These are phyloP conservation scores for Nicotiana tabacum DNA, from an alignment of 257 asterid genomes.

Conservation along the genomic window DNA sequence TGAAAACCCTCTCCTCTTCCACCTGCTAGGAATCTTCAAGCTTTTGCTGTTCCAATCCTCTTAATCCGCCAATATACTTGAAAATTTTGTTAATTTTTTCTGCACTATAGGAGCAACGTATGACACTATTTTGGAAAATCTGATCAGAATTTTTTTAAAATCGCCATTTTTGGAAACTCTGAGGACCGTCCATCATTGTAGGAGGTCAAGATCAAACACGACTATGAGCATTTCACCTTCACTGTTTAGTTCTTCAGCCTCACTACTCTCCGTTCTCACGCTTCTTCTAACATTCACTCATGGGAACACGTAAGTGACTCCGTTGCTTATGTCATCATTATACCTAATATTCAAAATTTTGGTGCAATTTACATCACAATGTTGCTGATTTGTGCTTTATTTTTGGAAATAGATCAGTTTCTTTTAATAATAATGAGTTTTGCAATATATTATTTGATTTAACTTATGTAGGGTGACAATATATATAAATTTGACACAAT, in stretches of 20 bases:
- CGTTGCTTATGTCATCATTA: neutral
- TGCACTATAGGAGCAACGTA: too few relatives aligned
- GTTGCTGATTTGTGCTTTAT: neutral
- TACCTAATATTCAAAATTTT: neutral
- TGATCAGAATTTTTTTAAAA: too few relatives aligned
- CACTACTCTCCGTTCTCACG: neutral
- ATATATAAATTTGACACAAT: neutral
- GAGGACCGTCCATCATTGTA: neutral
- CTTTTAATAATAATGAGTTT: neutral
- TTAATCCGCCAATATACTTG: too few relatives aligned
- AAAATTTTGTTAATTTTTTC: too few relatives aligned
- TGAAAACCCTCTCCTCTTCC: too few relatives aligned
- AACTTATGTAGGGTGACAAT: neutral
- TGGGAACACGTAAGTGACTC: slow-evolving; percentile 13
- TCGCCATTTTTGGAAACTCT: neutral
- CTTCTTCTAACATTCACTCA: slow-evolving; percentile 14
- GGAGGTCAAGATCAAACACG: neutral
- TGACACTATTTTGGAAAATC: too few relatives aligned
- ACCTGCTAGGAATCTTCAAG: too few relatives aligned
- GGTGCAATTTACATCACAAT: neutral
- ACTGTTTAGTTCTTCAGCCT: neutral
- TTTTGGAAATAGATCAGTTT: neutral
- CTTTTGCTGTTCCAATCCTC: too few relatives aligned
- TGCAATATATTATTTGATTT: neutral
- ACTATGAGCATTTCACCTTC: neutral